These are phyloP conservation scores for Letharia lupina DNA, from an alignment of 495 filamentous ascomycete species.

Conservation along the genomic window DNA sequence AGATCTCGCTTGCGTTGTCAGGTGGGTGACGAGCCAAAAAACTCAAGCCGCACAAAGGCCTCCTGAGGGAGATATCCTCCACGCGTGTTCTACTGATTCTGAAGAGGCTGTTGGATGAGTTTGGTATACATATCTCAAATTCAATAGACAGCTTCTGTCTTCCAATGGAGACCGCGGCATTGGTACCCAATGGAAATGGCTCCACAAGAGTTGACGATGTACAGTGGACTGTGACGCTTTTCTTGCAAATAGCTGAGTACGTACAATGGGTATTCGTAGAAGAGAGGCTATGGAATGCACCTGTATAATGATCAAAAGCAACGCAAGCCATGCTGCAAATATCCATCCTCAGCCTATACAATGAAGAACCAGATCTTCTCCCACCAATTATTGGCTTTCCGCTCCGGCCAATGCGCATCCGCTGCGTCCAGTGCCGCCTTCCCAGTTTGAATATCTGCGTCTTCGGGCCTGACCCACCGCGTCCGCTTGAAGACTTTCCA, in stretches of 20 bases:
- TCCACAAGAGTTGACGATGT: background rate
- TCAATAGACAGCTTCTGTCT: background rate
- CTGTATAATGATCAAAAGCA: background rate
- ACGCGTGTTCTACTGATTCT: background rate
- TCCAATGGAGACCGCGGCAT: background rate
- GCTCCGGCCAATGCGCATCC: slow-evolving; percentile 40
- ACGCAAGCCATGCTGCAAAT: background rate
- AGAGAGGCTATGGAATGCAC: background rate
- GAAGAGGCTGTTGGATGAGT: background rate
- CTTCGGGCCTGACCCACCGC: slow-evolving; percentile 38
- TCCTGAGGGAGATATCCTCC: background rate
- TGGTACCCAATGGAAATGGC: background rate
- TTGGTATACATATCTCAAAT: background rate
- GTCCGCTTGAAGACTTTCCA: slow-evolving; percentile 55
- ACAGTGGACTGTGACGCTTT: background rate
- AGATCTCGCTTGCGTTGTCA: background rate
- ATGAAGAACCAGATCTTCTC: slow-evolving; percentile 50
- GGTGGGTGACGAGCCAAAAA: slow-evolving; percentile 3
- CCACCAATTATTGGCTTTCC: slow-evolving; percentile 38
- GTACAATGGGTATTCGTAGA: background rate
- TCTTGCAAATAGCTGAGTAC: background rate
- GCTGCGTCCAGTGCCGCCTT: slow-evolving; percentile 53
- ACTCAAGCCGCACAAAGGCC: background rate
- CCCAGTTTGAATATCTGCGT: slow-evolving; percentile 55
- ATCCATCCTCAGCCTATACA: slow-evolving; percentile 25